Conservation (phyloP, 1,139 yeast species). For the Pichia sorboxylosa region DNA sequence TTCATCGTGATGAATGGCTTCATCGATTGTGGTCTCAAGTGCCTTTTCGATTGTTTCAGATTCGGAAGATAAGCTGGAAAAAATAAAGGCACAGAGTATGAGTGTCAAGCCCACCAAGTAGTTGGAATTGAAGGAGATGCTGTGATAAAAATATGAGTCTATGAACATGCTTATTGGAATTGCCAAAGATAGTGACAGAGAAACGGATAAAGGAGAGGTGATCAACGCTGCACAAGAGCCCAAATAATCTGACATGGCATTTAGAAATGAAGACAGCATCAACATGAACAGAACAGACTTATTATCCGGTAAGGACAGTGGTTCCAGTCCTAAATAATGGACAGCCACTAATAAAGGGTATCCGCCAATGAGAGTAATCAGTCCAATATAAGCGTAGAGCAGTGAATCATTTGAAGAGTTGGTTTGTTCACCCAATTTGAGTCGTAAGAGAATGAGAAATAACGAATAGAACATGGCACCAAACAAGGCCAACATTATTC, state of each 20-base stretch:
- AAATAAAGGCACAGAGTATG: constrained; percentile 35
- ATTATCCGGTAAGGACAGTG: constrained; percentile 34
- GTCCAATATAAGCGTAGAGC: constrained; percentile 38
- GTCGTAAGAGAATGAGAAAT: constrained; percentile 33
- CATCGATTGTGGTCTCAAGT: constrained; percentile 38
- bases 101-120: constrained; percentile 37
- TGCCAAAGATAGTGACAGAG: constrained; percentile 40
- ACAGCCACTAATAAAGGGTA: constrained; percentile 29
- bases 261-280: constrained; percentile 32
- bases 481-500: constrained; percentile 33
- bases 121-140: constrained; percentile 24
- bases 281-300: constrained; percentile 27
- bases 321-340: constrained; percentile 29
- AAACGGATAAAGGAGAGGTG: constrained; percentile 43
- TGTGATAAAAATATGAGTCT: constrained; percentile 31
- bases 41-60: constrained; percentile 37
- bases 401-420: constrained; percentile 35
- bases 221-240: constrained; percentile 40
- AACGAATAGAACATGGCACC: constrained; percentile 40
- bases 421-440: constrained; percentile 33
- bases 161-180: constrained; percentile 41
- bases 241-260: constrained; percentile 38
- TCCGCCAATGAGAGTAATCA: constrained; percentile 30
- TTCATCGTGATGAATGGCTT: constrained; percentile 37
- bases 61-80: constrained; percentile 36